Percentiles rank a stretch among this genome's conserved stretches.
phyloP scores from a whole-genome alignment of 495 filamentous ascomycete genomes.

The Neurospora africana region DNA sequence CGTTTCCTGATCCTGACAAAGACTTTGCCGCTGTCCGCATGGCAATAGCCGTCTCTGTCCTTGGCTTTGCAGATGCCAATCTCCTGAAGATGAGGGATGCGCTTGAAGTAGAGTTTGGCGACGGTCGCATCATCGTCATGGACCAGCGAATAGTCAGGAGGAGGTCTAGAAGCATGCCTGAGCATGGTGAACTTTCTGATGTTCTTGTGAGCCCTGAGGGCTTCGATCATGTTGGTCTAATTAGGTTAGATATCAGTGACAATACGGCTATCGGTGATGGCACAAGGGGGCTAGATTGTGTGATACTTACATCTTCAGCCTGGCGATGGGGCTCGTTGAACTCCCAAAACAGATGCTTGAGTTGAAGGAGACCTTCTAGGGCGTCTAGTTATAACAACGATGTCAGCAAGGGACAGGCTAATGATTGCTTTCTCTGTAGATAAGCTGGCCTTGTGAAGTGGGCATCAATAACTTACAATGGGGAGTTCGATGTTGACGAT shows the following conservation, averaged over 20 bases:
- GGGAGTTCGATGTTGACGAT: background rate
- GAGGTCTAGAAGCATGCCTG: background rate
- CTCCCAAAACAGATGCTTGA: background rate
- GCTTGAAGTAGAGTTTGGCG: background rate
- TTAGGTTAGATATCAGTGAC: background rate
- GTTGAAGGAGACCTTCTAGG: background rate
- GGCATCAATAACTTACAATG: background rate
- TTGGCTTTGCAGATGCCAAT: background rate
- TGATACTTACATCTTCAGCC: background rate
- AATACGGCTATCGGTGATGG: background rate
- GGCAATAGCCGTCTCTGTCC: background rate
- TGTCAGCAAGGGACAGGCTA: background rate
- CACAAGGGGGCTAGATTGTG: background rate
- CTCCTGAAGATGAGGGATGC: background rate
- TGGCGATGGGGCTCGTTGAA: background rate
- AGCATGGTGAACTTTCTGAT: background rate
- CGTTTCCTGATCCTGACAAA: background rate
- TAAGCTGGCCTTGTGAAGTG: background rate
- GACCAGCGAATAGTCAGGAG: background rate
- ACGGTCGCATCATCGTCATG: background rate
- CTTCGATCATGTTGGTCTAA: background rate
- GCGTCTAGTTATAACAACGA: background rate
- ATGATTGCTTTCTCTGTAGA: background rate
- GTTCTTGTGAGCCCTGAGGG: background rate
- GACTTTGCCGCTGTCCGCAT: background rate